A percentile compares a stretch with the other conserved stretches of the same genome.
These are phyloP conservation scores for Beauveria australis DNA, from an alignment of 2,329 filamentous ascomycete genomes.

Conservation along the genomic window DNA sequence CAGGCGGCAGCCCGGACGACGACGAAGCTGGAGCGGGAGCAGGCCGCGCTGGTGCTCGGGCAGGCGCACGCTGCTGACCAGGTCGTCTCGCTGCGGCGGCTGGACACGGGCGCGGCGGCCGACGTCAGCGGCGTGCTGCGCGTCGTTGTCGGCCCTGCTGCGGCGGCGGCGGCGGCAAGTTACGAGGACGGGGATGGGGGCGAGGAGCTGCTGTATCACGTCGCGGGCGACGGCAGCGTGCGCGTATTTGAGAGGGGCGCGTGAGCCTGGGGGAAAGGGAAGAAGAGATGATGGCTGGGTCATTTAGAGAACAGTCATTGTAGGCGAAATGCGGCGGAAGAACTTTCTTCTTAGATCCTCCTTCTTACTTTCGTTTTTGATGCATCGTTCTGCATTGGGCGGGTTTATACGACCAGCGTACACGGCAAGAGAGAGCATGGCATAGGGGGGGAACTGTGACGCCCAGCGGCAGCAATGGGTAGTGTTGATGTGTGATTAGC, in stretches of 20 bases:
- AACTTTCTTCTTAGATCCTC: no score
- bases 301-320: no score
- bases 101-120: constrained; percentile 82
- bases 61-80: constrained; percentile 68
- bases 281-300: no score
- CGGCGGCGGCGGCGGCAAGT: constrained; percentile 71
- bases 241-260: constrained; percentile 75
- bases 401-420: no score
- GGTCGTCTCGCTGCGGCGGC: constrained; percentile 61
- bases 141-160: constrained; percentile 59
- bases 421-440: no score
- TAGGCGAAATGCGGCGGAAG: no score
- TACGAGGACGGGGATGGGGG: constrained; percentile 58
- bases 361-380: no score
- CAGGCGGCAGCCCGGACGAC: constrained; percentile 33
- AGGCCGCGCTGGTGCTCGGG: constrained; percentile 62
- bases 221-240: constrained; percentile 69
- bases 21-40: constrained; percentile 61
- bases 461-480: no score
- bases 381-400: no score
- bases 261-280: constrained; percentile 8
- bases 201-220: constrained; percentile 72
- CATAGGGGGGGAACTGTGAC: no score
- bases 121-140: constrained; percentile 86
- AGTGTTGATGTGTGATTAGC: no score